These are phyloP conservation scores for Colletotrichum truncatum DNA, from an alignment of 2,329 filamentous ascomycete genomes.

Conservation along the genomic window DNA sequence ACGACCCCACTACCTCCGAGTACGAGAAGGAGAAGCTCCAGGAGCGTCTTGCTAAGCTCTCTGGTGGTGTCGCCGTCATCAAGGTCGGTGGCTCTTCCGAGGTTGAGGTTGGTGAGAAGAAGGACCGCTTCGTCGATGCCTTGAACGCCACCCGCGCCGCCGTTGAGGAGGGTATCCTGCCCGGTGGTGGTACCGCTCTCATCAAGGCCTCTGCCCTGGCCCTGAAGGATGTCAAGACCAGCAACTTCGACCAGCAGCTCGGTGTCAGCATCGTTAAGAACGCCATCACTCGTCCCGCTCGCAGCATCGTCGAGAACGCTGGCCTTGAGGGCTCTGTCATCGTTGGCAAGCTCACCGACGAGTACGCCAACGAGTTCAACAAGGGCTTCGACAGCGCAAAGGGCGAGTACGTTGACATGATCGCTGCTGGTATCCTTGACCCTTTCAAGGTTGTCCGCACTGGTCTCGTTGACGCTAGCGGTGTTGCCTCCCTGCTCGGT, in stretches of 20 bases:
- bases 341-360: conserved; percentile 97
- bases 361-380: conserved; percentile 94
- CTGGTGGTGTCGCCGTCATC: conserved; percentile 98
- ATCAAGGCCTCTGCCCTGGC: conserved; percentile 96
- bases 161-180: conserved; percentile 98
- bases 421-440: conserved; percentile 94
- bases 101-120: conserved; percentile 99
- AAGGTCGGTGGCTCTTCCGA: conserved; percentile 98
- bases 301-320: conserved; percentile 97
- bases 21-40: conserved; percentile 99
- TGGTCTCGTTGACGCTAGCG: conserved; percentile 91
- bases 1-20: conserved; percentile 91
- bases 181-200: conserved; percentile 96
- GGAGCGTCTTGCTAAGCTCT: conserved; percentile 99
- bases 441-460: conserved; percentile 99
- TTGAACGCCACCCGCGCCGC: conserved; percentile 97
- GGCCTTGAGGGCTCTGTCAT: conserved; percentile 95
- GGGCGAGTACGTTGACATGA: conserved; percentile 99
- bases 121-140: conserved; percentile 98
- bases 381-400: conserved; percentile 96
- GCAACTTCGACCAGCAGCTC: conserved; percentile 99
- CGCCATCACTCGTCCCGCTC: conserved; percentile 94
- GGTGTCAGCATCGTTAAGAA: conserved; percentile 98
- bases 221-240: conserved; percentile 81
- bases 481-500: conserved; percentile 95